Evolutionary conservation across 108 stramenopile genomes (phyloP), one percentile per base, ranked within the genome.

Genomic region (Cyclotella atomus): DNA sequence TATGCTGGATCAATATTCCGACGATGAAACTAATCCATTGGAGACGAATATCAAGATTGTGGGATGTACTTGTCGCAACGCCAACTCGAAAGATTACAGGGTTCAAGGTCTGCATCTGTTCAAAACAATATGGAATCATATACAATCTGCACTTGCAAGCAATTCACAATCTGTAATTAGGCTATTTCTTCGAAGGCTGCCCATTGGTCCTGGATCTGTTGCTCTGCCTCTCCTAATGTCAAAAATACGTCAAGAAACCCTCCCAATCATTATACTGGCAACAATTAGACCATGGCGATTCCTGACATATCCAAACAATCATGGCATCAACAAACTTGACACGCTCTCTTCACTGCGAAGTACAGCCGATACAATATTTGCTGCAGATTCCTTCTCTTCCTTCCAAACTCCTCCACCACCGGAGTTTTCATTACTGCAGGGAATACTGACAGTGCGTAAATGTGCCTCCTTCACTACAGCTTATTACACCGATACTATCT

Each of bases 371-470:
- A 59, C 64, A 17, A 64, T 60, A 9, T 45, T 81, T 41, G 63
- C 80, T 8, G 59, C 75, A 12, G 80, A 81, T 59, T 74, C 80
- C 19, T 83, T 79, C 33, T 62, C 82, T 30, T 79, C 77, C 12
- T 65, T 70, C 2, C 59, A 61, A 68, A 83, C 71, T 46, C 91
- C 93, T 14, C 91, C 89, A 24, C 93, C 93, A 10, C 75, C 89
- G 0, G 93, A 95, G 63, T 95, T 95, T 75, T 85, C 87, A 17
- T 65, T 84, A 23, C 81, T 95, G 19, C 87, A 86, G 28, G 93
- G 93, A 0, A 76, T 95, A 44, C 82, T 95, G 38, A 79, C 80
- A 2, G 65, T 92, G 6, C 65, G 75, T n/a, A 91, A 91, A 66
- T 79, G 85, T 66, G 77, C 89, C 32, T 76, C 89, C 19, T 72